These are phyloP conservation scores for Paecilomyces sp. DNA, from an alignment of 2,329 filamentous ascomycete genomes.

Conservation along the genomic window DNA sequence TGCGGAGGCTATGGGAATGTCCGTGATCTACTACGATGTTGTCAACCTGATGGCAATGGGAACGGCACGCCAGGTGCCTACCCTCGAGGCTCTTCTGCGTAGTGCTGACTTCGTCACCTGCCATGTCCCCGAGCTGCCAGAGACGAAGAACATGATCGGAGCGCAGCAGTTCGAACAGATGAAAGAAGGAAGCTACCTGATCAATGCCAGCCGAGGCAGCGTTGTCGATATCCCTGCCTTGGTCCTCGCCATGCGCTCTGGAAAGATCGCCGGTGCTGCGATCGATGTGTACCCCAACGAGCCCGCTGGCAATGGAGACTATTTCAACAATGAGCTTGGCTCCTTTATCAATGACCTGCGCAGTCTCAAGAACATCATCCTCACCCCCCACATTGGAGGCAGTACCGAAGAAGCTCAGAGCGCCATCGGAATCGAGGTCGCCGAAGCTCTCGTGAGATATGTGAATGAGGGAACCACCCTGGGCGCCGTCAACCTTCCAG, in stretches of 20 bases:
- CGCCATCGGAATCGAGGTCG: conserved; percentile 91
- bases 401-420: conserved; percentile 97
- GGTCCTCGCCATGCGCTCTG: conserved; percentile 75
- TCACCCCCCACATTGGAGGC: conserved; percentile 94
- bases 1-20: conserved; percentile 96
- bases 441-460: conserved; percentile 79
- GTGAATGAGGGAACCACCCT: conserved; percentile 92
- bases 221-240: conserved; percentile 92
- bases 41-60: conserved; percentile 91
- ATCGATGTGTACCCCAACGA: conserved; percentile 94
- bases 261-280: conserved; percentile 88
- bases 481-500: conserved; percentile 94
- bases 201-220: conserved; percentile 90
- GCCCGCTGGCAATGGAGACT: conserved; percentile 87
- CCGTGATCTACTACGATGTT: conserved; percentile 94
- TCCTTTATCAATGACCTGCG: conserved; percentile 78
- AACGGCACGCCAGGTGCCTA: conserved; percentile 74
- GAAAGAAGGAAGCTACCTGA: conserved; percentile 87
- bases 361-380: conserved; percentile 80
- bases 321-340: conserved; percentile 82
- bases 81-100: conserved; percentile 66
- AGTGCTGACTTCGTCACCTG: conserved; percentile 87
- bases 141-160: conserved; percentile 92
- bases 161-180: conserved; percentile 71
- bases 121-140: conserved; percentile 86